A percentile compares a stretch with the other conserved stretches of the same genome.
phyloP scores from a whole-genome alignment of 495 filamentous ascomycete genomes.

The Xylaria flabelliformis region DNA sequence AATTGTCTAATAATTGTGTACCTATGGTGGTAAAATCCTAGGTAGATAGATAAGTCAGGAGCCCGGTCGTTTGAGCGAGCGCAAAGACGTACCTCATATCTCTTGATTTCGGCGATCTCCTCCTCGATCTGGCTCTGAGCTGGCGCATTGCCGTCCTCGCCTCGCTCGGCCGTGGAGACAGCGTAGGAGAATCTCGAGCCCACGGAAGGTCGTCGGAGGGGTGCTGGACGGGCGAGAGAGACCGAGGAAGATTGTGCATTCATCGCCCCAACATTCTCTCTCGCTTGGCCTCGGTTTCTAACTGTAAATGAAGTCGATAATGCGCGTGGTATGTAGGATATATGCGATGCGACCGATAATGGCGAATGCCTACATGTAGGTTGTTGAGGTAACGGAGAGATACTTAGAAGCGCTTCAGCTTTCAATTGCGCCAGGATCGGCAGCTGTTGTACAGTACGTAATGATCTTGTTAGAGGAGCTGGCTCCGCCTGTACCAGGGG shows the following conservation, averaged over 20 bases:
- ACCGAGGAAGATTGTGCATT: constrained; percentile 58
- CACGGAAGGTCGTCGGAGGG: constrained; percentile 62
- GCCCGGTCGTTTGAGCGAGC: constrained; percentile 13
- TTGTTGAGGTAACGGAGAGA: constrained; percentile 4
- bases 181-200: constrained; percentile 74
- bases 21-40: constrained; percentile 90
- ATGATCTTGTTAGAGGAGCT: not conserved
- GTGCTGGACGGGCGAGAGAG: constrained; percentile 52
- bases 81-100: constrained; percentile 74
- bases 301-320: not conserved
- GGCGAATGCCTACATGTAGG: not conserved
- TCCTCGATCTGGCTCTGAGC: constrained; percentile 76
- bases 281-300: not conserved
- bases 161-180: constrained; percentile 67
- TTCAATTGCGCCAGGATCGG: constrained; percentile 13
- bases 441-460: not conserved
- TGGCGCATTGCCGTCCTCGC: constrained; percentile 54
- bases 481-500: constrained; percentile 2
- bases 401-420: not conserved
- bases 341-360: not conserved
- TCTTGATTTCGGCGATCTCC: constrained; percentile 96
- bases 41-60: constrained; percentile 10
- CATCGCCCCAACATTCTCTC: constrained; percentile 29
- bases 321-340: not conserved
- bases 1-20: constrained; percentile 39